Base-by-base conservation (phyloP, 306 rosid genomes). In the Benincasa hispida region DNA sequence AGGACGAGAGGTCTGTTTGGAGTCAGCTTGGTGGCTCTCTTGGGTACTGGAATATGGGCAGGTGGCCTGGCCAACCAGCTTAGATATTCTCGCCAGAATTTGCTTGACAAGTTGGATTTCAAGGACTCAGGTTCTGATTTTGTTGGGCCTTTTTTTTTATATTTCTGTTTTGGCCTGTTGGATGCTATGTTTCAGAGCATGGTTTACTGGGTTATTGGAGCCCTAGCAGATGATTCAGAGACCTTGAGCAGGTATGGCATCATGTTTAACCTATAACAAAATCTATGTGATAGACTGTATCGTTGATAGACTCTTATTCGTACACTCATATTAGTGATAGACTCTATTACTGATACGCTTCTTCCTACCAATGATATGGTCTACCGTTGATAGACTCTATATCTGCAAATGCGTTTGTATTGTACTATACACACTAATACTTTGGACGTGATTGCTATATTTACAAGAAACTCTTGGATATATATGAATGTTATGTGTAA, bases 181-280 rank as follows among this genome's bases (percentile, higher is more conserved):
- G 99, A 94, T 86, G 89, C 99, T 32, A 94, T 94, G 96, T 94
- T 87, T 62, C 97, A 92, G 74, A 94, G 89, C 62, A 79, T 83
- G 89, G 89, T 92, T 12, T 94, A 90, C 24, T 94, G 99, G 99
- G 82, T 92, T 15, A 92, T 94, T 82, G 99, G 99, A 41, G 82
- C 96, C 50, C 76, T 94, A 50, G 99, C 99, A 1, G 79, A 89
- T 76, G 95, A 92, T 72, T 94, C 96, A 30, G 95, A 94, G 74
- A 84, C 87, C 76, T 91, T 94, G 51, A 89, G 99, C 93, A 92
- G 99, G 98, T 93, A 22, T 51, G 2, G 0, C 4, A 11, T 45
- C 2, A 45, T 13, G 51, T 45, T 2, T 45, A n/a, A n/a, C n/a
- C n/a, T n/a, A n/a, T n/a, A n/a, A n/a, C n/a, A n/a, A n/a, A n/a